These are phyloP conservation scores for Mortierella alpina DNA, from an alignment of 192 early-diverging fungal genomes.

Conservation along the genomic window DNA sequence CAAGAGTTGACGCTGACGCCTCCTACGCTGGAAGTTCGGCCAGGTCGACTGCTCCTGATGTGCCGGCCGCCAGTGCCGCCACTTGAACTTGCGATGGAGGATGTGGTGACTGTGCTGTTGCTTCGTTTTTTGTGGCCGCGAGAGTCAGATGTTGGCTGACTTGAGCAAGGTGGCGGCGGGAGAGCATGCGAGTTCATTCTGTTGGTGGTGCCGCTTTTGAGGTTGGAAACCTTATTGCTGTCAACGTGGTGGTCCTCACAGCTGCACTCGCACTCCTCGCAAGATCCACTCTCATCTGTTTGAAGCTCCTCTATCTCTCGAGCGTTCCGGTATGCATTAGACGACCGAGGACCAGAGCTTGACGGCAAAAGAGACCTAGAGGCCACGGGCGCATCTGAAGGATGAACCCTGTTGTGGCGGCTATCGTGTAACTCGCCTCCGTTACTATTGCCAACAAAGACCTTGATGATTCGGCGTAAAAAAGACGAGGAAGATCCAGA, in stretches of 20 bases:
- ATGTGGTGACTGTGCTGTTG: constrained; percentile 20
- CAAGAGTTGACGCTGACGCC: background rate
- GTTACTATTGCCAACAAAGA: constrained; percentile 14
- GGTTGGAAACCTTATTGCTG: background rate
- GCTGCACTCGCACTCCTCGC: constrained; percentile 31
- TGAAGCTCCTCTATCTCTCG: background rate
- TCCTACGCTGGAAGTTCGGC: constrained; percentile 3
- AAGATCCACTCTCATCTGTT: constrained; percentile 32
- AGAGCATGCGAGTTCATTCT: background rate
- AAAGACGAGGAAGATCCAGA: constrained; percentile 29
- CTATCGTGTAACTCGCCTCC: background rate
- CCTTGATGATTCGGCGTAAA: constrained; percentile 28
- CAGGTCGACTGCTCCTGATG: constrained; percentile 15
- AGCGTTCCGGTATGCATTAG: too few relatives aligned
- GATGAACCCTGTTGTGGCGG: background rate
- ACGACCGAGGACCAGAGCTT: too few relatives aligned
- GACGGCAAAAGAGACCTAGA: too few relatives aligned
- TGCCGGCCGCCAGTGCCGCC: background rate
- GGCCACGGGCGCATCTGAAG: background rate
- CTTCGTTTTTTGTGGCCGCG: constrained; percentile 30
- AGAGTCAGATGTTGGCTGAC: background rate
- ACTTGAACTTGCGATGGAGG: constrained; percentile 9
- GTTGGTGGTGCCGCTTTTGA: background rate
- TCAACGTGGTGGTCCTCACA: background rate
- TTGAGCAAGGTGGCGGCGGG: background rate